phyloP scores from a whole-genome alignment of 805 yeast species.

The Scheffersomyces lignosus region DNA sequence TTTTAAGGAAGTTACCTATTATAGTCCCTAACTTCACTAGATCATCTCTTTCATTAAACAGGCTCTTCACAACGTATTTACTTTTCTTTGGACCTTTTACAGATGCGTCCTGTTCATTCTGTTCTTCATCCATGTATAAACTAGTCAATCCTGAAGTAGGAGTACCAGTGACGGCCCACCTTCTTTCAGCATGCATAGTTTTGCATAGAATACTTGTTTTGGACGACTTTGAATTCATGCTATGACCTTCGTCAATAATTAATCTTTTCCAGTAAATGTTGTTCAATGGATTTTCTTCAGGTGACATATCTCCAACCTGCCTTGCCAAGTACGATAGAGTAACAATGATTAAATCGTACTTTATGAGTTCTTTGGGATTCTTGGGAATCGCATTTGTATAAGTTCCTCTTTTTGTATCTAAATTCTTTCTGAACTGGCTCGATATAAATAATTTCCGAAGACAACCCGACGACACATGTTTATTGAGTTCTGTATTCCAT shows the following conservation, averaged over 20 bases:
- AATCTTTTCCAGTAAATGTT: conserved; percentile 64
- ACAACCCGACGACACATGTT: conserved; percentile 46
- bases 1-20: conserved; percentile 51
- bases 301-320: conserved; percentile 28
- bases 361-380: conserved; percentile 32
- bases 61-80: conserved; percentile 48
- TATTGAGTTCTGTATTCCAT: conserved; percentile 59
- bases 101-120: conserved; percentile 6
- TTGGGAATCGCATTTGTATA: conserved; percentile 20
- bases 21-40: conserved; percentile 52
- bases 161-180: conserved; percentile 77
- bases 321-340: conserved; percentile 47
- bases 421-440: conserved; percentile 25
- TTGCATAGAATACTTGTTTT: conserved; percentile 51
- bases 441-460: conserved; percentile 37
- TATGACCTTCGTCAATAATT: conserved; percentile 76
- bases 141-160: conserved; percentile 71
- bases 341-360: conserved; percentile 55
- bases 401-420: conserved; percentile 10
- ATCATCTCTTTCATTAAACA: conserved; percentile 55
- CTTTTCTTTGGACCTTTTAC: conserved; percentile 13
- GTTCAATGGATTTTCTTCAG: conserved; percentile 34
- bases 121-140: conserved; percentile 47
- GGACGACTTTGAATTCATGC: conserved; percentile 54
- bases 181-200: conserved; percentile 53